phyloP scores from a whole-genome alignment of 2,329 filamentous ascomycete species.

The Diaporthe helianthi region DNA sequence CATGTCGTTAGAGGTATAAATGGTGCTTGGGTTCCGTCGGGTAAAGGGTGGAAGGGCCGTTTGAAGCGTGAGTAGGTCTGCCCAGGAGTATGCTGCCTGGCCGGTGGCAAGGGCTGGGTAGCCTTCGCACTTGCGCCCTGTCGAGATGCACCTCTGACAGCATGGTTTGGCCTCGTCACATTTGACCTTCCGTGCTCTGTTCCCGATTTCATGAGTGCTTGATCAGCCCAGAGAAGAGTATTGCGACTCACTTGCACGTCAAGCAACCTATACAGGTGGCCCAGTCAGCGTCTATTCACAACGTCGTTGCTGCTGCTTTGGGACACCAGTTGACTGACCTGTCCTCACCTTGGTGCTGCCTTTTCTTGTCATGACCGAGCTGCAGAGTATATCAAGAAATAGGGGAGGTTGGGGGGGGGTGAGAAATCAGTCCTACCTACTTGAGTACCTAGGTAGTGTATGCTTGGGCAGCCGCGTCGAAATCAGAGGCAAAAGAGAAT shows the following conservation, averaged over 20 bases:
- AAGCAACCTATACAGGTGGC: conserved; percentile 17
- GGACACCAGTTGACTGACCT: too few relatives aligned
- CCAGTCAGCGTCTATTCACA: background rate
- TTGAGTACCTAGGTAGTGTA: too few relatives aligned
- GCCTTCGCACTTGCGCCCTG: conserved; percentile 37
- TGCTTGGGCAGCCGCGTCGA: too few relatives aligned
- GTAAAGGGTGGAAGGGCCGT: background rate
- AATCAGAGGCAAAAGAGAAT: background rate
- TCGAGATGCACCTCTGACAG: conserved; percentile 36
- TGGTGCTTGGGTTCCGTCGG: background rate
- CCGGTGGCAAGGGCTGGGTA: conserved; percentile 31
- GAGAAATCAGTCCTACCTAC: background rate
- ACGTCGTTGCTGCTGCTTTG: background rate
- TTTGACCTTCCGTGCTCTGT: conserved; percentile 38
- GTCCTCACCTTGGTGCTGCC: conserved; percentile 32
- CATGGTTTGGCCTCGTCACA: conserved; percentile 39
- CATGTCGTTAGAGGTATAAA: conserved; percentile 10
- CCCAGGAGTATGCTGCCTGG: conserved; percentile 33
- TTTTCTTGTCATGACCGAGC: conserved; percentile 27
- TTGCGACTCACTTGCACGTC: conserved; percentile 33
- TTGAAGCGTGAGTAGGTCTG: conserved; percentile 14
- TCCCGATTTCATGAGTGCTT: background rate
- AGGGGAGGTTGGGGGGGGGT: too few relatives aligned
- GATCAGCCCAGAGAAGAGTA: background rate
- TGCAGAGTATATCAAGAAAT: background rate